Base-by-base conservation (phyloP, 768 basidiomycete species). In the Boletus vinaceobasis region DNA sequence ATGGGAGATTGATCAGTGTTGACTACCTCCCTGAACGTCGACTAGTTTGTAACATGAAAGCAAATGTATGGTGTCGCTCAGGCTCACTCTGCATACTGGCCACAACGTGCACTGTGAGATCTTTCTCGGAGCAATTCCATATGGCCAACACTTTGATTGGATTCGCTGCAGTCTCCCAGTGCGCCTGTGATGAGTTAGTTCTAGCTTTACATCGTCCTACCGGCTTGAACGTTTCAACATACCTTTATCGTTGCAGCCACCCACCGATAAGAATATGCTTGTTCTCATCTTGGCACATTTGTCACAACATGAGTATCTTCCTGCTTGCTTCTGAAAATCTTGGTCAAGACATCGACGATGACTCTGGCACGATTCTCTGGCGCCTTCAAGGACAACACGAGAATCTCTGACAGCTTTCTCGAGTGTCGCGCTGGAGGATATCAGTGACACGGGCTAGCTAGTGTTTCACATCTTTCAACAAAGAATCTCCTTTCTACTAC, bases 171-270 rank as follows among this genome's bases (percentile, higher is more conserved):
- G n/a, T n/a, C n/a, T n/a, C n/a, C n/a, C n/a, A n/a, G n/a, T n/a
- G n/a, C n/a, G n/a, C n/a, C n/a, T n/a, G n/a, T n/a, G n/a, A n/a
- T n/a, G n/a, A n/a, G n/a, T n/a, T n/a, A n/a, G n/a, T n/a, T n/a
- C n/a, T n/a, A n/a, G n/a, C n/a, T n/a, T n/a, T n/a, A n/a, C n/a
- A n/a, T n/a, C n/a, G n/a, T n/a, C n/a, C n/a, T n/a, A n/a, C n/a
- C n/a, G 15, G 35, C 15, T 17, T 17, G 15, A 17, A 17, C 14
- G 15, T 36, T 36, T 31, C 15, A 13, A 50, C 67, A 14, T 37
- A 69, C 69, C 67, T 71, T 60, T 4, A 67, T 50, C 3, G 56
- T 42, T 5, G 31, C n/a, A n/a, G 9, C 69, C 67, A 69, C 7
- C 69, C 67, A 1, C 47, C 31, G 14, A 71, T 17, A 7, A 60